These are phyloP conservation scores for Trichosanthes truncata DNA, from an alignment of 306 rosid species.

Conservation along the genomic window DNA sequence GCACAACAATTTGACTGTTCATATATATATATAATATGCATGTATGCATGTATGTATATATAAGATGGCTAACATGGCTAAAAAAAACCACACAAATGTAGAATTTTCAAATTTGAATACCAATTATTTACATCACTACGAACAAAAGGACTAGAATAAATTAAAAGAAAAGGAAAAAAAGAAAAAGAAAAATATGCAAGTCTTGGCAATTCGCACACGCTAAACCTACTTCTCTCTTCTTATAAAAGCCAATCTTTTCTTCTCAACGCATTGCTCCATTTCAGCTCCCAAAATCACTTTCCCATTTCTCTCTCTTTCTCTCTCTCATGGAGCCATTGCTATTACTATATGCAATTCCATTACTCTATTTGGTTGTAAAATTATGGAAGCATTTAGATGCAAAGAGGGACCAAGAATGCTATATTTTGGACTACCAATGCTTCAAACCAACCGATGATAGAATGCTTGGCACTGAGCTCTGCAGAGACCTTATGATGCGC, in stretches of 20 bases:
- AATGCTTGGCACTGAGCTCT: slow-evolving; percentile 44
- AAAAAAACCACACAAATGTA: too few relatives aligned
- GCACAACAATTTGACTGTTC: too few relatives aligned
- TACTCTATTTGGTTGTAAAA: slow-evolving; percentile 32
- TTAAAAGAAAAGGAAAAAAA: too few relatives aligned
- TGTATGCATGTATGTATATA: too few relatives aligned
- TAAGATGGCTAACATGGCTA: too few relatives aligned
- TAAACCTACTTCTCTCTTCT: not conserved
- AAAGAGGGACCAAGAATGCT: slow-evolving; percentile 50
- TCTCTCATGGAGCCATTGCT: slow-evolving; percentile 44
- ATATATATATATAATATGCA: too few relatives aligned
- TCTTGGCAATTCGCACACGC: too few relatives aligned
- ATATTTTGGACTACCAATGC: slow-evolving; percentile 61
- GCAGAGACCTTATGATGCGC: slow-evolving; percentile 41
- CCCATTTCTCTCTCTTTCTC: not conserved
- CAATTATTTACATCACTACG: too few relatives aligned
- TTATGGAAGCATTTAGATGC: slow-evolving; percentile 45
- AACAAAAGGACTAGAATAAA: too few relatives aligned
- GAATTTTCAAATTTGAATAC: too few relatives aligned
- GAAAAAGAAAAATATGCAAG: too few relatives aligned
- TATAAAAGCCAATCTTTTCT: not conserved
- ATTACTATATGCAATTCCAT: slow-evolving; percentile 19
- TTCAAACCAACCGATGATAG: slow-evolving; percentile 64
- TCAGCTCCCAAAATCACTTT: not conserved
- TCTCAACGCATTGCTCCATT: not conserved